phyloP scores from a whole-genome alignment of 257 asterid species.

The Nicotiana tomentosiformis region DNA sequence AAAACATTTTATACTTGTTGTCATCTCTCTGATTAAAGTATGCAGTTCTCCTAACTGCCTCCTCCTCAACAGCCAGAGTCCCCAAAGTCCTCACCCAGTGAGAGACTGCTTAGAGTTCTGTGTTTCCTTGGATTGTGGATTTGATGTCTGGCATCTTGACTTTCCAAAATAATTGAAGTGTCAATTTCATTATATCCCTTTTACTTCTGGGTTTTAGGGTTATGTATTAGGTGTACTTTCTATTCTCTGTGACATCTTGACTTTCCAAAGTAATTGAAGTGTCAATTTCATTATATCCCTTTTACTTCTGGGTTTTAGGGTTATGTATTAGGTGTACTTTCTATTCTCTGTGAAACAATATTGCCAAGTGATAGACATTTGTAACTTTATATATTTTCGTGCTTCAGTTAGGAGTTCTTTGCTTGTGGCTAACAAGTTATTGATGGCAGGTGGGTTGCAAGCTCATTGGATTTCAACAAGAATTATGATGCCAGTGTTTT shows the following conservation, averaged over 20 bases:
- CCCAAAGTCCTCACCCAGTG: background rate
- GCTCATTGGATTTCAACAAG: slow-evolving; percentile 90
- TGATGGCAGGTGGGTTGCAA: slow-evolving; percentile 90
- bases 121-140: background rate
- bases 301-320: background rate
- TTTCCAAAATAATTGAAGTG: background rate
- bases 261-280: background rate
- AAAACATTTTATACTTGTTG: background rate
- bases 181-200: background rate
- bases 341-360: background rate
- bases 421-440: slow-evolving; percentile 19
- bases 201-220: background rate
- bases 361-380: slow-evolving; percentile 3
- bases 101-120: background rate
- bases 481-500: slow-evolving; percentile 96
- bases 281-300: background rate
- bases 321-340: background rate
- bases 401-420: background rate
- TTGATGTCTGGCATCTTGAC: background rate
- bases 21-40: background rate
- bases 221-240: background rate
- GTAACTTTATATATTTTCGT: background rate
- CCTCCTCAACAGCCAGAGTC: background rate
- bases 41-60: background rate
- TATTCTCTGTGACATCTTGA: background rate